These are phyloP conservation scores for Penicillium sp. DNA, from an alignment of 2,329 filamentous ascomycete species.

Conservation along the genomic window DNA sequence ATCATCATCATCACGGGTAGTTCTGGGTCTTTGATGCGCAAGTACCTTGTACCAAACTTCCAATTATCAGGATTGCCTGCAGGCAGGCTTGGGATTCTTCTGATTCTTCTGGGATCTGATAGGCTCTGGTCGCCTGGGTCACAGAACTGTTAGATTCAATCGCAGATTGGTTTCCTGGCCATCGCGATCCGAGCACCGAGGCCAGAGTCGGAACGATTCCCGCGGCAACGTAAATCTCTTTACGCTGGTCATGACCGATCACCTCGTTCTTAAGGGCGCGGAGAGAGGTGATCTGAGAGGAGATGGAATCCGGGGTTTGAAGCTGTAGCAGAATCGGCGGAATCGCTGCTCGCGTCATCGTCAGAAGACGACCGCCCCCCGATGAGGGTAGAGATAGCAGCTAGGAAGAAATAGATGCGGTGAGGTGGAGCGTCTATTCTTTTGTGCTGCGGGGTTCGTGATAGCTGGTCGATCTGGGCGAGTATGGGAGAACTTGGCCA, in stretches of 20 bases:
- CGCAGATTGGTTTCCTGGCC: constrained; percentile 32
- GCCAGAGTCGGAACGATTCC: constrained; percentile 62
- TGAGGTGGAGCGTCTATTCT: background rate
- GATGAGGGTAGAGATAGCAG: constrained; percentile 13
- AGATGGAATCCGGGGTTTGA: constrained; percentile 51
- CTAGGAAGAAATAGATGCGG: background rate
- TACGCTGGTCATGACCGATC: constrained; percentile 83
- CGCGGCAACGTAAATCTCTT: constrained; percentile 72
- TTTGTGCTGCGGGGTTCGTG: background rate
- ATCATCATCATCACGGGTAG: background rate
- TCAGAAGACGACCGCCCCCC: constrained; percentile 35
- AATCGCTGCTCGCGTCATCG: constrained; percentile 57
- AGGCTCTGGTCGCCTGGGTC: constrained; percentile 27
- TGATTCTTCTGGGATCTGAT: constrained; percentile 59
- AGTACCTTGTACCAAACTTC: constrained; percentile 79
- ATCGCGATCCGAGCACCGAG: constrained; percentile 50
- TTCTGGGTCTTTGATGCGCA: background rate
- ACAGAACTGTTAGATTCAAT: constrained; percentile 31
- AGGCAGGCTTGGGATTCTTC: constrained; percentile 69
- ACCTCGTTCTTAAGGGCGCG: constrained; percentile 83
- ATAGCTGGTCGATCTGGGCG: background rate
- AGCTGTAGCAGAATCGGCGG: constrained; percentile 60
- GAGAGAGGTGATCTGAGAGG: constrained; percentile 56
- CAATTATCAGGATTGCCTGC: constrained; percentile 81
- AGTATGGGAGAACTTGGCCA: background rate